Percentiles rank a stretch among this genome's conserved stretches.
Evolutionary conservation across 495 filamentous ascomycete species (phyloP).

Genomic region (Haplographium delicatum): DNA sequence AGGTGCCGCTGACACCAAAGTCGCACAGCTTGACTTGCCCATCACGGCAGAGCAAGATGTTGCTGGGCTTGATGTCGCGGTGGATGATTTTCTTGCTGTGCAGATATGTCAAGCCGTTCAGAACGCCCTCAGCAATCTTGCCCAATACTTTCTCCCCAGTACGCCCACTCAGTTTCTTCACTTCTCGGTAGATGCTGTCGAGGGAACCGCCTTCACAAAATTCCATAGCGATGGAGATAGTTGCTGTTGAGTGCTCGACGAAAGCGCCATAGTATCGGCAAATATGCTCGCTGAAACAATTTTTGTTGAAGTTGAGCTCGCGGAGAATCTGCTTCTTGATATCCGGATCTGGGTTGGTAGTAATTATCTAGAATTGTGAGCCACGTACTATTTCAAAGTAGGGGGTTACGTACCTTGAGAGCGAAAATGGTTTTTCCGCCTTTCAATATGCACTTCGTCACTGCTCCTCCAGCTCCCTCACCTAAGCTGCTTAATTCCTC

Average conservation of each 20-base stretch:
- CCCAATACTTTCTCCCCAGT: slow-evolving; percentile 98
- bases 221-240: slow-evolving; percentile 98
- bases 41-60: slow-evolving; percentile 87
- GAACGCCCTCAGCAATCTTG: slow-evolving; percentile 92
- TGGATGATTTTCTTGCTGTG: slow-evolving; percentile 96
- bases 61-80: slow-evolving; percentile 97
- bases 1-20: slow-evolving; percentile 95
- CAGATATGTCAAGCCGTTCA: slow-evolving; percentile 94
- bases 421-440: slow-evolving; percentile 94
- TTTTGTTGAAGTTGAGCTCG: slow-evolving; percentile 95
- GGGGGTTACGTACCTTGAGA: slow-evolving; percentile 65
- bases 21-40: slow-evolving; percentile 97
- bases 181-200: slow-evolving; percentile 93
- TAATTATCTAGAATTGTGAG: slow-evolving; percentile 88
- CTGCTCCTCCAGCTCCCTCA: slow-evolving; percentile 92
- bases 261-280: slow-evolving; percentile 97
- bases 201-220: slow-evolving; percentile 96
- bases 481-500: slow-evolving; percentile 84
- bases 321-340: slow-evolving; percentile 97
- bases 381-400: neutral
- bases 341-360: slow-evolving; percentile 93
- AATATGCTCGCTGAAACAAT: slow-evolving; percentile 88
- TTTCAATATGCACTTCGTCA: slow-evolving; percentile 83
- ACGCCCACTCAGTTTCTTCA: slow-evolving; percentile 88
- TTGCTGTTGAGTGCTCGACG: slow-evolving; percentile 84